Base-by-base conservation (phyloP, 495 filamentous ascomycete genomes). In the Hypoxylon cercidicola region DNA sequence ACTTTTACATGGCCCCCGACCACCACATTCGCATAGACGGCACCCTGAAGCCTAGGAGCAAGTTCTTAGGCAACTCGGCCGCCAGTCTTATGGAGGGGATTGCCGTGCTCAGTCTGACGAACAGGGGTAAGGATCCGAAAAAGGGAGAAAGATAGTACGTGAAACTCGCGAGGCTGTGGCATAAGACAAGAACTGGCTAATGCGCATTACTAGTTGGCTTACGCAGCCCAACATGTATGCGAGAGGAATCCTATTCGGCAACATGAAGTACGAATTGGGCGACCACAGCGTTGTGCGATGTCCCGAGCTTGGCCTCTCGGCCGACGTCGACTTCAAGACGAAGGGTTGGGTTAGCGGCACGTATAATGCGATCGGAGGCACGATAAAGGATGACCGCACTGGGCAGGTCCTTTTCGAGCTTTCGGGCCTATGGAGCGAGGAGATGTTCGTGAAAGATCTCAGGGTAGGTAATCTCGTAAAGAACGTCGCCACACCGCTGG, bases 191-290 rank as follows among this genome's bases (percentile, higher is more conserved):
- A 16, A 37, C 60, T 68, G 41, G 62, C 45, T 51, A 9, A 41
- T 41, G 5, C 11, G n/a, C 30, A 18, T 13, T n/a, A 44, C 23
- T 44, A 74, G 71, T 18, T 74, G 71, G 71, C 74, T 97, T 52
- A 97, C 95, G 0, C 95, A 99, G 72, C 95, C 95, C 6, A 99
- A 99, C 75, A 99, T 99, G 93, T 99, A 99, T 76, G 96, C 94
- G 34, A 87, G 95, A 55, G 95, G 95, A 20, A 98, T 99, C 55
- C 80, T 99, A 11, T 97, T 99, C 70, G 95, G 95, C 18, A 98
- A 97, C 77, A 98, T 99, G 95, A 97, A 97, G 76, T 99, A 98
- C 77, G 95, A 99, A 78, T 85, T 99, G 16, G 95, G 95, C 35
- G 95, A 99, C 74, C 93, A 97, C 79, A 96, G 93, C 77, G 92